Conservation (phyloP, 768 basidiomycete genomes). For the Leucocoprinus sp. region DNA sequence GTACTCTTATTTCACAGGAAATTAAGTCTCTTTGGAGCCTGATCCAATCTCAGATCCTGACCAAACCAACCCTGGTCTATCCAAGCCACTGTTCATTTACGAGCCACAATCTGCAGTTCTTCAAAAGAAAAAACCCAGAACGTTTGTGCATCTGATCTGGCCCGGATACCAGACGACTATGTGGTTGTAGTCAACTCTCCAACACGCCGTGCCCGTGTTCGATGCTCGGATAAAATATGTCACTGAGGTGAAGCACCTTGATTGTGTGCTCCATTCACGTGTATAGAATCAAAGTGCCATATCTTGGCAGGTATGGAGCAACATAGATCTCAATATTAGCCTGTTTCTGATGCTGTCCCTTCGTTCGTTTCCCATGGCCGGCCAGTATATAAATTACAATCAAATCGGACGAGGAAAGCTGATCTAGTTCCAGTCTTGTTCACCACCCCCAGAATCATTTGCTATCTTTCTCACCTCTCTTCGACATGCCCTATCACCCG, state of each 20-base stretch:
- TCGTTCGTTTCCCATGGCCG: slow-evolving; percentile 9
- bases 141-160: not conserved
- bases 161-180: not conserved
- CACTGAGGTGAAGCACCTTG: slow-evolving; percentile 4
- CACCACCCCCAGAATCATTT: not conserved
- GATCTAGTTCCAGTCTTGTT: slow-evolving; percentile 8
- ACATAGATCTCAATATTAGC: slow-evolving; percentile 6
- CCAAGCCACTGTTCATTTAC: slow-evolving; percentile 5
- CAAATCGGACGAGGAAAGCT: slow-evolving; percentile 6
- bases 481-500: slow-evolving; percentile 5
- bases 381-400: slow-evolving; percentile 10
- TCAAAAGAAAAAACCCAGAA: slow-evolving; percentile 1
- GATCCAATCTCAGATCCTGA: slow-evolving; percentile 8
- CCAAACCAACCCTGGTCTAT: slow-evolving; percentile 7
- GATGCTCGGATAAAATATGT: not conserved
- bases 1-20: not conserved
- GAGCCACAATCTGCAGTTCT: slow-evolving; percentile 1
- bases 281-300: slow-evolving; percentile 11
- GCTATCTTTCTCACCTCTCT: not conserved
- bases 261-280: slow-evolving; percentile 11
- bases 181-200: not conserved
- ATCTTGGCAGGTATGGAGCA: slow-evolving; percentile 8
- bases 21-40: not conserved
- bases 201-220: not conserved
- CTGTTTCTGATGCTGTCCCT: slow-evolving; percentile 9